Base-by-base conservation (phyloP, 257 asterid genomes). In the Nemophila menziesii region DNA sequence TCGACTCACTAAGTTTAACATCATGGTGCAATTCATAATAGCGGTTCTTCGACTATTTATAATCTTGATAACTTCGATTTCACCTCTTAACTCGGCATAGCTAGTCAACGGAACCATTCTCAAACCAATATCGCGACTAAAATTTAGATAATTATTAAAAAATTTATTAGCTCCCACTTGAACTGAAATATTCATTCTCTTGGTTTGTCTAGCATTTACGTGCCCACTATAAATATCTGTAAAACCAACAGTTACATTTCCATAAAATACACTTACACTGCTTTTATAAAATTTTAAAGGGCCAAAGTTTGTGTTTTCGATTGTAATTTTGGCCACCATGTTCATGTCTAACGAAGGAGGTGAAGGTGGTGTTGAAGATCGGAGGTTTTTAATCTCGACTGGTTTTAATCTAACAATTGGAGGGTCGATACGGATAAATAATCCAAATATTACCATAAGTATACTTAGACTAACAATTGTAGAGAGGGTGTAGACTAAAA, bases 261-360 rank as follows among this genome's bases (percentile, higher is more conserved):
- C 76, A 51, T 56, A 63, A 0, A 55, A 16, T 33, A 70, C 10
- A 6, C 54, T 47, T n/a, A 54, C 5, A 46, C 22, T 53, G n/a
- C 77, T 71, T 20, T 54, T 50, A 14, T 38, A 23, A 33, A 70
- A 77, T 41, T 51, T 24, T 52, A 68, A 73, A 14, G 55, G 52
- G 14, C 80, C 92, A 15, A 73, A 58, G 27, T 80, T 80, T 4
- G 33, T 22, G 57, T 80, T 80, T 20, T 54, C 39, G 0, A 76
- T 50, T 14, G 23, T 47, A 20, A 77, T 5, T 24, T 49, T 49
- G 10, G 69, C 67, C 37, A 51, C 46, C 19, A 69, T 1, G 4
- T 70, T 58, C 55, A 51, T 20, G 68, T 54, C 71, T 0, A 64
- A 12, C 13, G 78, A 69, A 15, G 60, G 36, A 10, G 36, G 36